Percentiles rank a stretch among this genome's conserved stretches.
phyloP scores from a whole-genome alignment of 495 filamentous ascomycete genomes.

The Letharia columbiana region DNA sequence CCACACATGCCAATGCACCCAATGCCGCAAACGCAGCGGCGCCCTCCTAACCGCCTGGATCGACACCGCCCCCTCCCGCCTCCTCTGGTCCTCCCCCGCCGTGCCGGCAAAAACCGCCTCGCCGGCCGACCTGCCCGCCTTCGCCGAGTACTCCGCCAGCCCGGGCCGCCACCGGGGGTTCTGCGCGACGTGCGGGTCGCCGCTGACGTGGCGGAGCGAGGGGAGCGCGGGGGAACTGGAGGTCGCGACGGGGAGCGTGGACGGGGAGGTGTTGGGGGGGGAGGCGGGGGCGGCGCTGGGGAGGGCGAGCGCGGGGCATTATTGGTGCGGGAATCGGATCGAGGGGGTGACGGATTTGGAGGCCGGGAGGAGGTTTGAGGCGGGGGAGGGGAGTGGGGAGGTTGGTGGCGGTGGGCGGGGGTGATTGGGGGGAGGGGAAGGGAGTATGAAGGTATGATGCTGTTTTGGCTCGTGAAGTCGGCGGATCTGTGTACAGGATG shows the following conservation, averaged over 20 bases:
- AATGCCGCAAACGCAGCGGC: conserved; percentile 9
- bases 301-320: not conserved
- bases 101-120: not conserved
- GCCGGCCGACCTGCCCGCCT: not conserved
- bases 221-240: not conserved
- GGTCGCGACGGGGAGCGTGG: not conserved
- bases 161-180: not conserved
- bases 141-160: not conserved
- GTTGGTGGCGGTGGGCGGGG: too few relatives aligned
- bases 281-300: not conserved
- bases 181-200: not conserved
- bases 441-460: not conserved
- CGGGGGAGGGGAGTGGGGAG: not conserved
- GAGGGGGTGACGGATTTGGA: not conserved
- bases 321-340: not conserved
- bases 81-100: not conserved
- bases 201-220: conserved; percentile 1
- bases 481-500: too few relatives aligned
- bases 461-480: not conserved
- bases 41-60: not conserved
- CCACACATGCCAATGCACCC: conserved; percentile 11
- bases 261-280: not conserved
- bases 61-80: not conserved
- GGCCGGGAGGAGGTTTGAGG: not conserved
- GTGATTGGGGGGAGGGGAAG: not conserved